Base-by-base conservation (phyloP, 371 early-diverging fungal genomes). In the Parasitella parasitica region DNA sequence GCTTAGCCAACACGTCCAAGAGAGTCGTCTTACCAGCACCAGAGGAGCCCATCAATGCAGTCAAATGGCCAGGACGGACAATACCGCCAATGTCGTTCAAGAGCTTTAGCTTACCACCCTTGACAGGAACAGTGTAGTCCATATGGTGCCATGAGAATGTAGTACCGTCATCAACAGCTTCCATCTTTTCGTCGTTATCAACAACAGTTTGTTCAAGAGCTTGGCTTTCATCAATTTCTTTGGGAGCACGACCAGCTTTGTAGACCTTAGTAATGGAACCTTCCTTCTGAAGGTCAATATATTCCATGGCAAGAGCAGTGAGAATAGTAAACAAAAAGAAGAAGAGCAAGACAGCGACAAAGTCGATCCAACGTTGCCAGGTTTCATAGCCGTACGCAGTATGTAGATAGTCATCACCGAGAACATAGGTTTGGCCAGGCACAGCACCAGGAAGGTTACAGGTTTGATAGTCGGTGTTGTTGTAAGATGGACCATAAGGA, bases 11-110 rank as follows among this genome's bases (percentile, higher is more conserved):
- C 2, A 93, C 83, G 75, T 97, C 95, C 71, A 94, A 67, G 2
- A 95, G 82, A 20, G 95, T 92, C 0, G 95, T 91, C 75, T 97
- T 97, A 63, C 97, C 97, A 34, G 92, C 89, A 67, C 94, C 94
- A 30, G 90, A 89, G 11, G 90, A 84, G 35, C 94, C 94, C 90
- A 95, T 89, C 16, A 95, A 73, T 16, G 94, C 96, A 11, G 87
- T 86, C 69, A 92, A 75, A 63, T 88, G 75, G 20, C 86, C 73
- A 50, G 86, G 86, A 46, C 79, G 72, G 27, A 83, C 82, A 51
- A 85, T 82, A 48, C 84, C 80, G 54, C 71, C 71, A 54, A 89
- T 70, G 37, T 82, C 80, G 63, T 78, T 73, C 41, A 86, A 71
- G 28, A 86, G 75, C 67, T 83, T 75, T 24, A 72, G 73, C 6